These are phyloP conservation scores for Gossypium schwendimanii DNA, from an alignment of 441 rosid species.

Conservation along the genomic window DNA sequence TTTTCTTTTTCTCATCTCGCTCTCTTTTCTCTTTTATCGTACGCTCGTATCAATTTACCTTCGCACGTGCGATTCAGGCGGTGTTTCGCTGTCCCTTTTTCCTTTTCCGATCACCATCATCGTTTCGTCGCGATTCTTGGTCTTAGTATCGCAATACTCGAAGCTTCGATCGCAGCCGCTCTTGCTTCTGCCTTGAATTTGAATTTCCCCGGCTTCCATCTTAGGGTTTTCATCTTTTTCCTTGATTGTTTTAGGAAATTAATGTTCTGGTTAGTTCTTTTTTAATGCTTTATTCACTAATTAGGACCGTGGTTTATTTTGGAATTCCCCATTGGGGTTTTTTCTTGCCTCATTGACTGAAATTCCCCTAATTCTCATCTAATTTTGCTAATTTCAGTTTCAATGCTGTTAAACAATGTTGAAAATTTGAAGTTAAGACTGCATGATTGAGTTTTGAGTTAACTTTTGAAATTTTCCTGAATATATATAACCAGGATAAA, in stretches of 20 bases:
- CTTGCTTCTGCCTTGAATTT: background rate
- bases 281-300: background rate
- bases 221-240: background rate
- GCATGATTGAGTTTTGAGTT: background rate
- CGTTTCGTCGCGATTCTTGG: background rate
- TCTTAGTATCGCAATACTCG: background rate
- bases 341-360: background rate
- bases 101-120: background rate
- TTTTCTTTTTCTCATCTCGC: background rate
- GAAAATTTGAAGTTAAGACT: background rate
- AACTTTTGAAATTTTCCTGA: background rate
- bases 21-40: background rate
- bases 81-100: background rate
- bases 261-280: background rate
- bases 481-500: background rate
- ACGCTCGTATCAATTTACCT: background rate
- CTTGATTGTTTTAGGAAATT: background rate
- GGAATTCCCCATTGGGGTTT: background rate
- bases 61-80: conserved; percentile 12
- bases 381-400: background rate
- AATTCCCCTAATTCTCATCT: background rate
- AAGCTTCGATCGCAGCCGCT: conserved; percentile 2
- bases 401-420: background rate
- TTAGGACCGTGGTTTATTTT: background rate
- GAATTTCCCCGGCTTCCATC: conserved; percentile 5